Evolutionary conservation across 495 filamentous ascomycete genomes (phyloP).

Genomic region (Xylaria telfairii): DNA sequence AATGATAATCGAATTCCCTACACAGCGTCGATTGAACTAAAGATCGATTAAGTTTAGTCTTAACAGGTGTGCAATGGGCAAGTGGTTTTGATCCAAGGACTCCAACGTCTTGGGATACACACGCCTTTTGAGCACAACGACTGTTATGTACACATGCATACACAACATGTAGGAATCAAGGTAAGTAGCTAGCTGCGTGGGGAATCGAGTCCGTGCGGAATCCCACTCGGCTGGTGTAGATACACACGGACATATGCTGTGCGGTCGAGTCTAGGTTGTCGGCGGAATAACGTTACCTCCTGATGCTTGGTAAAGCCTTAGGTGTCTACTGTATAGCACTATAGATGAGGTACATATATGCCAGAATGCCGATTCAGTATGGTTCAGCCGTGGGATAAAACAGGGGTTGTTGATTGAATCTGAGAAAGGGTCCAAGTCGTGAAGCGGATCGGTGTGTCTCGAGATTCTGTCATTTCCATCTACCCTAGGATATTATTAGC

Average conservation of each 20-base stretch:
- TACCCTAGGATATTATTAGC: slow-evolving; percentile 1
- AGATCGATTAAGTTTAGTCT: slow-evolving; percentile 7
- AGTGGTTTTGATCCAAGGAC: neutral
- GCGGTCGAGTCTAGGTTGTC: neutral
- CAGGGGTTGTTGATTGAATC: neutral
- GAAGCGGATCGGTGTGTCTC: neutral
- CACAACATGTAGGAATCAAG: neutral
- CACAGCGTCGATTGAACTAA: neutral
- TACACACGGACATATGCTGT: neutral
- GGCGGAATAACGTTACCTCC: neutral
- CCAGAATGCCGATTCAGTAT: neutral
- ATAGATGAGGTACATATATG: neutral
- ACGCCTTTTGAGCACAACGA: neutral
- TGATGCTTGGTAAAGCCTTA: neutral
- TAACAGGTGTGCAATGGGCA: neutral
- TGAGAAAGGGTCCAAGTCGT: neutral
- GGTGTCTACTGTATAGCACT: neutral
- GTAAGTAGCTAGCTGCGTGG: neutral
- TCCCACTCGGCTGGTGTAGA: neutral
- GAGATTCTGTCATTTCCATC: slow-evolving; percentile 3
- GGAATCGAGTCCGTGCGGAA: neutral
- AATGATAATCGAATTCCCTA: slow-evolving; percentile 1
- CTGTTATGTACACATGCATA: neutral
- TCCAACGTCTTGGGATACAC: neutral
- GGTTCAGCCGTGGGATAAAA: neutral